Base-by-base conservation (phyloP, 257 asterid species). In the Penstemon davidsonii region DNA sequence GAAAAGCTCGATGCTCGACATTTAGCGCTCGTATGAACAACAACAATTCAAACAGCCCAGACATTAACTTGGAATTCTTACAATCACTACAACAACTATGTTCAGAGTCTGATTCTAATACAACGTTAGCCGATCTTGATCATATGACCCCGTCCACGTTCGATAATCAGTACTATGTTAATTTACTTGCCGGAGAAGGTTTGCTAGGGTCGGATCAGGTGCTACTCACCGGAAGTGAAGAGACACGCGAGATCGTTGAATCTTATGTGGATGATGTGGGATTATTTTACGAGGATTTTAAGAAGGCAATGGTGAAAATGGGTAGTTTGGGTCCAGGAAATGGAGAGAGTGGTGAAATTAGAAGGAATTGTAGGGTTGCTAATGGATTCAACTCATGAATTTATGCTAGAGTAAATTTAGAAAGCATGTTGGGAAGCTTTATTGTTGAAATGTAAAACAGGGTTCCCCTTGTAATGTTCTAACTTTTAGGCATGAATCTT, bases 1-100 rank as follows among this genome's bases (percentile, higher is more conserved):
- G 97, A 6, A 88, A 84, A 73, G 98, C 95, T 4, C 85, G 96
- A 19, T 92, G 98, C 78, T 77, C 88, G 0, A 78, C 95, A 3
- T 90, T 93, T 39, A 73, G 49, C 62, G 65, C 81, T 8, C 83
- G 96, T 13, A 68, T 86, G 41, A 82, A 72, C 54, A 60, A 66
- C n/a, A 60, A 41, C 40, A 62, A 50, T 18, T 33, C 71, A 51
- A 67, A 43, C 43, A 25, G 75, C 8, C 84, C 84, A 0, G 82
- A 78, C 0, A 75, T 81, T 2, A 84, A 83, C 75, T 54, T 75
- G 54, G 76, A 81, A 11, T 92, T 73, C 75, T n/a, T 89, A 15
- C 82, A 84, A 63, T 81, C 92, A 3, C 87, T 90, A 15, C 93
- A 84, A 76, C 90, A 81, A 13, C 86, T 88, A 0, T 90, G 96